Percentiles rank a stretch among this genome's conserved stretches.
Conservation (phyloP, 768 basidiomycete genomes). For the Pleurotus tuber-regium region DNA sequence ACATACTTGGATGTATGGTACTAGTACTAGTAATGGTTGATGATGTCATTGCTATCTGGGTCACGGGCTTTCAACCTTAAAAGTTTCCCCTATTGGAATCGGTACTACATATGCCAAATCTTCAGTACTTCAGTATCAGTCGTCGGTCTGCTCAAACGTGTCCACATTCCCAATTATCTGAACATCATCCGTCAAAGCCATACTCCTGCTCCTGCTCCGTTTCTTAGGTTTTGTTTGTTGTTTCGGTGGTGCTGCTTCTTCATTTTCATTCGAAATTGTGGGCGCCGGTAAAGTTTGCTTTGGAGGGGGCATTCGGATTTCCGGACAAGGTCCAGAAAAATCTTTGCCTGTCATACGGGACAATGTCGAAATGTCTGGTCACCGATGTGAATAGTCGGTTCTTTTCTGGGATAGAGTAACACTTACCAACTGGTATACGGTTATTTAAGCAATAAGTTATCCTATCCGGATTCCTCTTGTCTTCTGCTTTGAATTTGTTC, state of each 20-base stretch:
- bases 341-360: conserved; percentile 84
- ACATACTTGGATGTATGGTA: too few relatives aligned
- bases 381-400: conserved; percentile 1
- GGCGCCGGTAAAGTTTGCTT: conserved; percentile 7
- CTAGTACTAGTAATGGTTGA: too few relatives aligned
- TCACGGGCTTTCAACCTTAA: too few relatives aligned
- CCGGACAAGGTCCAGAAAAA: conserved; percentile 78
- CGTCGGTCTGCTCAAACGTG: conserved; percentile 8
- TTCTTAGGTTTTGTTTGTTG: conserved; percentile 15
- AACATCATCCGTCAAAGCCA: conserved; percentile 18
- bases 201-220: conserved; percentile 22
- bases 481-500: conserved; percentile 91
- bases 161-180: conserved; percentile 21
- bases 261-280: conserved; percentile 20
- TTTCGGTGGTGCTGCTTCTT: conserved; percentile 7
- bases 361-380: conserved; percentile 65
- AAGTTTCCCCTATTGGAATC: too few relatives aligned
- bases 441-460: conserved; percentile 77
- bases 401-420: too few relatives aligned
- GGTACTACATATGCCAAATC: too few relatives aligned
- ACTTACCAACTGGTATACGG: conserved; percentile 72
- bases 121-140: conserved; percentile 1
- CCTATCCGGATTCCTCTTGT: conserved; percentile 73
- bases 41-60: too few relatives aligned
- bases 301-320: conserved; percentile 47